Evolutionary conservation across 1,284 basidiomycete species (phyloP).

Genomic region (Caloboletus inedulis): DNA sequence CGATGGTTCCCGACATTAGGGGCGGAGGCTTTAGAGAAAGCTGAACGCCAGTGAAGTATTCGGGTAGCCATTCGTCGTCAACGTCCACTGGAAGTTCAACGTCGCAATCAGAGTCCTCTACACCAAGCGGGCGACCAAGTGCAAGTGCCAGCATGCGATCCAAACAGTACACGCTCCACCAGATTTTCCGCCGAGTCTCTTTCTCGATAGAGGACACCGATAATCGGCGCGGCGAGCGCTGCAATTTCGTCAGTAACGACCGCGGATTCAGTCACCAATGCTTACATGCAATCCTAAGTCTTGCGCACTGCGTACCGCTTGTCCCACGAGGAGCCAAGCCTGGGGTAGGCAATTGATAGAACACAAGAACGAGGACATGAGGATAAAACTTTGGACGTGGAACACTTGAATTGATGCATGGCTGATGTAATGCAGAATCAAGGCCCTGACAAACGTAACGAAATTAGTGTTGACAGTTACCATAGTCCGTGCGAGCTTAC

Average conservation of each 20-base stretch:
- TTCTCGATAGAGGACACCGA: conserved; percentile 72
- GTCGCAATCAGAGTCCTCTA: conserved; percentile 79
- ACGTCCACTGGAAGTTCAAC: conserved; percentile 77
- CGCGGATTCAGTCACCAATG: background rate
- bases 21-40: conserved; percentile 56
- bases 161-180: conserved; percentile 87
- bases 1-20: conserved; percentile 77
- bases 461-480: conserved; percentile 7
- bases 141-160: conserved; percentile 89
- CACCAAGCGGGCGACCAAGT: conserved; percentile 75
- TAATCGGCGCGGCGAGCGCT: conserved; percentile 80
- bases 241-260: conserved; percentile 18
- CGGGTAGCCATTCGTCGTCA: conserved; percentile 72
- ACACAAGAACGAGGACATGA: conserved; percentile 86
- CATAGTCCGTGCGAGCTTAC: conserved; percentile 38
- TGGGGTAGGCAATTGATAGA: conserved; percentile 88
- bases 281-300: conserved; percentile 87
- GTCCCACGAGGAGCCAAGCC: conserved; percentile 86
- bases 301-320: conserved; percentile 82
- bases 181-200: conserved; percentile 83
- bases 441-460: conserved; percentile 49
- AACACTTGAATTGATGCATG: conserved; percentile 75
- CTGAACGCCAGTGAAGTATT: conserved; percentile 64
- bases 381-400: conserved; percentile 85
- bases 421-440: conserved; percentile 86